Percentiles rank a stretch among this genome's conserved stretches.
Conservation (phyloP, 148 eudicot species). For the Dysphania ambrosioides region DNA sequence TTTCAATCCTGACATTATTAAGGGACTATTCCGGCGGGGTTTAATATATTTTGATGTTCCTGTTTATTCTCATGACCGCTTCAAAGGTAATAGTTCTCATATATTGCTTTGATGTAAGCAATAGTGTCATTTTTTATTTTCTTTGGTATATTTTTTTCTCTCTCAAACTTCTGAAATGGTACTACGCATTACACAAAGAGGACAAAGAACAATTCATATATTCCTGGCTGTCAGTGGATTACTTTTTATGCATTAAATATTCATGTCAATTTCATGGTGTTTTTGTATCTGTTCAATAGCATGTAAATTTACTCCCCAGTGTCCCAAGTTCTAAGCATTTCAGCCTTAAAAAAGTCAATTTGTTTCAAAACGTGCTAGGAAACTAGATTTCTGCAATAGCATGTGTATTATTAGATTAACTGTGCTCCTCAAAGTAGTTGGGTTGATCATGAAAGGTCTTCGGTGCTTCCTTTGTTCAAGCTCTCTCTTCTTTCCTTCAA, state of each 20-base stretch:
- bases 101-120: neutral
- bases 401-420: neutral
- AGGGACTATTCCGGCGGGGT: constrained; percentile 82
- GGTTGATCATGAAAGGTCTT: neutral
- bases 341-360: no score
- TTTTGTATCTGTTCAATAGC: neutral
- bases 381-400: neutral
- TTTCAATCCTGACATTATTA: constrained; percentile 77
- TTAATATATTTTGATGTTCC: constrained; percentile 89
- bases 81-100: constrained; percentile 64
- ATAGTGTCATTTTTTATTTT: neutral
- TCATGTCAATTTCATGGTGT: neutral
- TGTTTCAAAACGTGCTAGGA: neutral
- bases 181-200: no score
- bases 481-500: neutral
- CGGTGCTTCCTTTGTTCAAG: neutral
- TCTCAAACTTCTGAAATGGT: no score
- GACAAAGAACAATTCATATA: neutral
- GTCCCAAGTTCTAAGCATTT: no score
- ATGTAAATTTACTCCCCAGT: no score
- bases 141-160: no score
- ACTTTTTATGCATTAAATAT: neutral
- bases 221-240: neutral
- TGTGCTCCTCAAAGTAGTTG: neutral
- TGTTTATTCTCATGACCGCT: constrained; percentile 88